A percentile compares a stretch with the other conserved stretches of the same genome.
phyloP scores from a whole-genome alignment of 306 rosid species.

The Arachis hypogaea region DNA sequence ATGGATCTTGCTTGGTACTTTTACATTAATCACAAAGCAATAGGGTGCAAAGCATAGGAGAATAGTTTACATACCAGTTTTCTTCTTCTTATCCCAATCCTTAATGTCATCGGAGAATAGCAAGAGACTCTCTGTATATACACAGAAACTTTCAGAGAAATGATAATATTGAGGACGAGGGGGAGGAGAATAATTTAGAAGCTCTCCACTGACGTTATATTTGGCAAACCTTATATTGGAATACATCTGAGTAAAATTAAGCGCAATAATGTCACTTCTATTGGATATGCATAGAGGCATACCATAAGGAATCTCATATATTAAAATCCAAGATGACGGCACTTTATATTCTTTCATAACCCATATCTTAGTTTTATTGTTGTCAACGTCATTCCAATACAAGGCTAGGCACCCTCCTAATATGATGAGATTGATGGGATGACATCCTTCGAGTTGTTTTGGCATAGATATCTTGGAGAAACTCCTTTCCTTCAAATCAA shows the following conservation, averaged over 20 bases:
- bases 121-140: not conserved
- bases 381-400: not conserved
- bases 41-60: not conserved
- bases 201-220: not conserved
- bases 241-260: rapidly evolving
- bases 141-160: too few relatives aligned
- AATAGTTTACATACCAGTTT: not conserved
- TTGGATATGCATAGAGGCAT: not conserved
- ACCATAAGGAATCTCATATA: not conserved
- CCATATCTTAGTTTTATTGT: not conserved
- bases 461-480: not conserved
- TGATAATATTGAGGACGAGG: too few relatives aligned
- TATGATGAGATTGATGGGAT: not conserved
- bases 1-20: not conserved
- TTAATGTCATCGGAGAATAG: not conserved
- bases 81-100: not conserved
- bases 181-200: not conserved
- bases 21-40: not conserved
- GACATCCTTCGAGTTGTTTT: not conserved
- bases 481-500: not conserved
- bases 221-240: not conserved
- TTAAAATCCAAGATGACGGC: not conserved
- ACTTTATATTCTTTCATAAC: conserved; percentile 2
- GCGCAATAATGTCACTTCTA: not conserved
- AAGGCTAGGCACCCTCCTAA: not conserved